phyloP scores from a whole-genome alignment of 2,329 filamentous ascomycete genomes.

The Cordyceps militaris region DNA sequence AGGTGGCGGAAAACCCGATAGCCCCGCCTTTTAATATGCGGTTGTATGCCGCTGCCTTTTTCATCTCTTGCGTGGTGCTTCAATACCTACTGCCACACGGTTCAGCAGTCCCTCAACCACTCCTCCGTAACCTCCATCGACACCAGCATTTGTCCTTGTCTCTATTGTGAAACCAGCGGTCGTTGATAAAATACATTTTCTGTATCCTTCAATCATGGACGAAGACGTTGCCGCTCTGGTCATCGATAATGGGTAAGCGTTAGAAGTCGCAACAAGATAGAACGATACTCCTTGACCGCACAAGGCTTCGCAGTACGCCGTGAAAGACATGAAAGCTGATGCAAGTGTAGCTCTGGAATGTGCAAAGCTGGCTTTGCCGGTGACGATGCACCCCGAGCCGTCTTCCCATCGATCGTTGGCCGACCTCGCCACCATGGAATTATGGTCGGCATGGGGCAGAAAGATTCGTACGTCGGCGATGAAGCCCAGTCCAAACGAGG shows the following conservation, averaged over 20 bases:
- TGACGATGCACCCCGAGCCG: not conserved
- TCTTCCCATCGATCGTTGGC: conserved; percentile 76
- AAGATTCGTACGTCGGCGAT: conserved; percentile 99
- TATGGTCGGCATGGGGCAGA: conserved; percentile 99
- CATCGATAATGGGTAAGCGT: conserved; percentile 99
- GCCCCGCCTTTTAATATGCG: not conserved
- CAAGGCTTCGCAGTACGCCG: not conserved
- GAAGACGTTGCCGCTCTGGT: conserved; percentile 99
- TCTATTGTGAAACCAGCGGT: not conserved
- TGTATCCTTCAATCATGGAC: not conserved
- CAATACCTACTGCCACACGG: not conserved
- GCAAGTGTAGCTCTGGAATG: conserved; percentile 73
- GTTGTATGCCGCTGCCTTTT: not conserved
- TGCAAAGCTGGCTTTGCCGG: not conserved
- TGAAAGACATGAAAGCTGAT: not conserved
- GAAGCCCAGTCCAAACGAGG: conserved; percentile 99
- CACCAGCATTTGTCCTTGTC: not conserved
- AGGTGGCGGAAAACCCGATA: not conserved
- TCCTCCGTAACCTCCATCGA: not conserved
- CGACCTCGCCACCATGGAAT: conserved; percentile 96
- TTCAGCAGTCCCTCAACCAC: not conserved
- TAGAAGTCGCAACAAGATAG: conserved; percentile 10
- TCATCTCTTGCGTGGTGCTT: not conserved
- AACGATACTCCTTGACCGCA: not conserved
- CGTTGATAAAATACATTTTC: not conserved